phyloP scores from a whole-genome alignment of 345 rosid species.

The Pistacia vera region DNA sequence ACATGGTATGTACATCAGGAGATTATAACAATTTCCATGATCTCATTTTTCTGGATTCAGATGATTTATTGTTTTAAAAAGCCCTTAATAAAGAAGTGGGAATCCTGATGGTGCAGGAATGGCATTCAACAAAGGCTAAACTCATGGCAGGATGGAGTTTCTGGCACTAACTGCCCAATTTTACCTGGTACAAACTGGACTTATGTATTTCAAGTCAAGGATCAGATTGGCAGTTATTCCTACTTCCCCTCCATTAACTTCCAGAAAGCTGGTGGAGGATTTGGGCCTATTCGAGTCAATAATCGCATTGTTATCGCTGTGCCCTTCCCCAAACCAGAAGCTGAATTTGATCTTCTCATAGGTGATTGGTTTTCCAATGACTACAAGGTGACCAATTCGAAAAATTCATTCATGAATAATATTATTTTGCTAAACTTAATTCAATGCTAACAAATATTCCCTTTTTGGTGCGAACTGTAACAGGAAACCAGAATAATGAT shows the following conservation, averaged over 20 bases:
- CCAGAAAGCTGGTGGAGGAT: conserved; percentile 63
- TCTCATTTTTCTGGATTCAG: neutral
- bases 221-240: conserved; percentile 60
- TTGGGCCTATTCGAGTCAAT: conserved; percentile 50
- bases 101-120: conserved; percentile 37
- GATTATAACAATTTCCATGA: neutral
- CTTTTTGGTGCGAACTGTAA: neutral
- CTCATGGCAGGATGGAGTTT: conserved; percentile 68
- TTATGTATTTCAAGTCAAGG: conserved; percentile 55
- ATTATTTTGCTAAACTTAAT: neutral
- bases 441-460: neutral
- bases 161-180: conserved; percentile 75
- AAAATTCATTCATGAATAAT: neutral
- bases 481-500: conserved; percentile 33
- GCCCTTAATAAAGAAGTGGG: neutral
- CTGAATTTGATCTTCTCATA: conserved; percentile 56
- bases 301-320: conserved; percentile 40
- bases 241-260: conserved; percentile 61
- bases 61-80: neutral
- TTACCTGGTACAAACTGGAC: conserved; percentile 55
- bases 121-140: conserved; percentile 61
- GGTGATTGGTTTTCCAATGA: conserved; percentile 49
- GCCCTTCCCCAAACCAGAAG: conserved; percentile 57
- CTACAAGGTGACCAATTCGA: conserved; percentile 32
- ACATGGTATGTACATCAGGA: conserved; percentile 43